Evolutionary conservation across 768 basidiomycete genomes (phyloP), one percentile per base, ranked within the genome.

Genomic region (Hortiboletus campestris): DNA sequence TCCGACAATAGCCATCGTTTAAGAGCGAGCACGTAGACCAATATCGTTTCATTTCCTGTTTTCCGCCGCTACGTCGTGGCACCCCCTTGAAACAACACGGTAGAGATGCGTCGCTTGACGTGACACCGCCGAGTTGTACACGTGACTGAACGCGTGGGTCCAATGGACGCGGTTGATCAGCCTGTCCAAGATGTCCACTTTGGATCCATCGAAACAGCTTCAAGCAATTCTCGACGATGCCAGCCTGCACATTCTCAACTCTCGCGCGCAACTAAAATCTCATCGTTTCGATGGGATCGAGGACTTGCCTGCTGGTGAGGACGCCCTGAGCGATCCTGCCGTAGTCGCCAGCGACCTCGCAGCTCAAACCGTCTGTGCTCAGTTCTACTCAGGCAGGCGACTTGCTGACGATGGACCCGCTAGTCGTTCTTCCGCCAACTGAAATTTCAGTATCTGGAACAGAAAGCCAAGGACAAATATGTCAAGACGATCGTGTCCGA

Each of bases 381-480:
- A 19, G n/a, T 34, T 34, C 28, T 44, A 1, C 49, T 42, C 6
- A 6, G 3, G 2, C 39, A 6, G 10, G 38, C 29, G 10, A 40
- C 10, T 2, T 25, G 14, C 58, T 60, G 43, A 71, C 42, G 39
- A 35, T 17, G 9, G 13, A 9, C 22, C 46, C n/a, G 3, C 16
- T 49, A 90, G 89, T 76, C 84, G 8, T 89, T 85, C 62, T 75
- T 93, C 19, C 79, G 86, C 22, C 90, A 90, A 63, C 82, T 94
- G 28, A 95, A 95, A 71, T 93, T 91, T 65, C 88, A 90, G 59
- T 94, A 92, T 66, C 75, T 94, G 17, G 91, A 96, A 64, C 90
- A 93, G 69, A 90, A 93, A 61, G 90, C 94, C 4, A 96, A 95
- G 67, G 84, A 91, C 63, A 86, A 88, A 71, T 95, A 94, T 65